A percentile compares a stretch with the other conserved stretches of the same genome.
Evolutionary conservation across 108 stramenopile species (phyloP).

Genomic region (Ochromonas danica): DNA sequence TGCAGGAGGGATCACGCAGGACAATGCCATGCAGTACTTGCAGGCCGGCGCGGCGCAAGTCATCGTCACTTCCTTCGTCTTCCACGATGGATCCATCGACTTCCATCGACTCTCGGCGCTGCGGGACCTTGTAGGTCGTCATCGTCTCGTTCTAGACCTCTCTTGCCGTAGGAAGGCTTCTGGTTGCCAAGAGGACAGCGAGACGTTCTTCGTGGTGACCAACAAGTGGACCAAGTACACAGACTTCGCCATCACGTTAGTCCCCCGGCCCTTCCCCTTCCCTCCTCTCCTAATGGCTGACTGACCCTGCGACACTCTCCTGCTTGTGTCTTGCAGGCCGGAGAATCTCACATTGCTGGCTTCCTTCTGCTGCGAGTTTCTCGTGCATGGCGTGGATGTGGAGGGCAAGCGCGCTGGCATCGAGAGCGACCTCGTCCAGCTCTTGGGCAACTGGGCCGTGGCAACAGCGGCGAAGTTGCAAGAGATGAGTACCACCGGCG

Average conservation of each 20-base stretch:
- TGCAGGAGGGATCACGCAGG: constrained; percentile 71
- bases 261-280: background rate
- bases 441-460: constrained; percentile 63
- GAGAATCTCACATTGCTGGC: constrained; percentile 69
- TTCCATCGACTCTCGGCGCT: constrained; percentile 68
- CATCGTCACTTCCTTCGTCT: constrained; percentile 93
- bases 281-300: background rate
- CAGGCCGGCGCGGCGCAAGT: constrained; percentile 85
- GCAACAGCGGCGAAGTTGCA: too few relatives aligned
- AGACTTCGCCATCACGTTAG: constrained; percentile 45
- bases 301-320: background rate
- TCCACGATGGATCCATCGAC: constrained; percentile 75
- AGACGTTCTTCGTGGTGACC: constrained; percentile 84
- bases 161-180: constrained; percentile 70
- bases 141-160: constrained; percentile 88
- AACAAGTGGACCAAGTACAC: constrained; percentile 94
- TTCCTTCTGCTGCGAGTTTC: constrained; percentile 83
- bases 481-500: too few relatives aligned
- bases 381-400: constrained; percentile 96
- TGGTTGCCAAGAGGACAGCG: constrained; percentile 36
- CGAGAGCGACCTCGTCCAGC: constrained; percentile 78
- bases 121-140: constrained; percentile 65
- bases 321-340: constrained; percentile 46
- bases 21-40: constrained; percentile 77
- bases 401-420: constrained; percentile 94